A percentile compares a stretch with the other conserved stretches of the same genome.
phyloP scores from a whole-genome alignment of 169 alveolate species.

The Plasmodium adleri region DNA sequence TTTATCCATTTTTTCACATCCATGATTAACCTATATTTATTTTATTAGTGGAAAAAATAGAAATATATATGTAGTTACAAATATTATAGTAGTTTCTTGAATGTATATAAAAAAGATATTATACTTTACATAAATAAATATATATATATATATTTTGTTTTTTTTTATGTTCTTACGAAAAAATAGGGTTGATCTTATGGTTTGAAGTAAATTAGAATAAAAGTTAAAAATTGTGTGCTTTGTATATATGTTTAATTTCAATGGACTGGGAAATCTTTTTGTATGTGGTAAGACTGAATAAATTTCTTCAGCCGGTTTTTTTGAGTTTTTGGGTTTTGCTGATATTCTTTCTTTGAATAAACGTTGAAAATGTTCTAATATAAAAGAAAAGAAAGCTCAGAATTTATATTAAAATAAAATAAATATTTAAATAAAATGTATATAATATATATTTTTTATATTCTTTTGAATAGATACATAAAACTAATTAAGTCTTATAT shows the following conservation, averaged over 20 bases:
- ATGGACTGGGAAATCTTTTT: constrained; percentile 44
- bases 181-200: constrained; percentile 32
- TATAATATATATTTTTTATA: neutral
- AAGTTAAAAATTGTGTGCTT: constrained; percentile 40
- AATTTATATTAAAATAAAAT: neutral
- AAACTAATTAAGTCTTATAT: neutral
- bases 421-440: neutral
- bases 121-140: neutral
- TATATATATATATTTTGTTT: neutral
- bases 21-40: constrained; percentile 25
- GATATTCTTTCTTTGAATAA: constrained; percentile 71
- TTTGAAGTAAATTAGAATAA: constrained; percentile 50
- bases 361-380: constrained; percentile 35
- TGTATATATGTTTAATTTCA: constrained; percentile 29
- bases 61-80: too few relatives aligned
- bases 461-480: neutral
- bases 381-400: too few relatives aligned
- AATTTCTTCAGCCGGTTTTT: constrained; percentile 23
- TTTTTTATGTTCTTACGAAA: constrained; percentile 11
- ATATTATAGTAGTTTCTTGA: too few relatives aligned
- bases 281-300: constrained; percentile 30
- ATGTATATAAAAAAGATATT: too few relatives aligned
- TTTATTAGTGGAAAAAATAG: constrained; percentile 10
- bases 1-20: neutral
- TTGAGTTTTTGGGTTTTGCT: constrained; percentile 71